Evolutionary conservation across 805 yeast genomes (phyloP), one percentile per base, ranked within the genome.

Genomic region (Alloascoidea africana): DNA sequence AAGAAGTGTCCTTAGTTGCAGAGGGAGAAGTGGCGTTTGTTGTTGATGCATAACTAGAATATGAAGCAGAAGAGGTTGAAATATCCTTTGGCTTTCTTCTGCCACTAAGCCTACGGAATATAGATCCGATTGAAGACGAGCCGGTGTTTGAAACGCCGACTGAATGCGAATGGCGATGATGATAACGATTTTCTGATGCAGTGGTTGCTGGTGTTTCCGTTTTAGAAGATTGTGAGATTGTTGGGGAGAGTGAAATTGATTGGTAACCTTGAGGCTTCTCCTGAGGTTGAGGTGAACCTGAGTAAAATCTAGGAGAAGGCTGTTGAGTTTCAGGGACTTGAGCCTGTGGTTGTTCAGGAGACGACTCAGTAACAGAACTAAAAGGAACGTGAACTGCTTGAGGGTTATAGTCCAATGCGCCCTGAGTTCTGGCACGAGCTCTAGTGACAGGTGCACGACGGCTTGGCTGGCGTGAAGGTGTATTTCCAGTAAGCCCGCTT

Each of bases 21-120:
- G n/a, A n/a, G n/a, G n/a, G n/a, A n/a, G n/a, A n/a, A n/a, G n/a
- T n/a, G n/a, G n/a, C n/a, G n/a, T n/a, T n/a, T n/a, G n/a, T n/a
- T n/a, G n/a, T n/a, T n/a, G n/a, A n/a, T n/a, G n/a, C n/a, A n/a
- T n/a, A n/a, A n/a, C n/a, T n/a, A n/a, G n/a, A n/a, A n/a, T n/a
- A n/a, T n/a, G n/a, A n/a, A n/a, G n/a, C n/a, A n/a, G n/a, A n/a
- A n/a, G n/a, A n/a, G n/a, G n/a, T n/a, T n/a, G n/a, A n/a, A n/a
- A n/a, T n/a, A 23, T 23, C 30, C n/a, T 23, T 23, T 23, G 30
- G 8, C n/a, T 23, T 23, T 23, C 30, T 23, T 23, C 30, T 23
- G n/a, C n/a, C n/a, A n/a, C 30, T 23, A 23, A 23, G 30, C 8
- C 30, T 8, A 23, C 30, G 30, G n/a, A 23, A 23, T 23, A 23